Conservation (phyloP, 345 rosid genomes). For the Populus deltoides region DNA sequence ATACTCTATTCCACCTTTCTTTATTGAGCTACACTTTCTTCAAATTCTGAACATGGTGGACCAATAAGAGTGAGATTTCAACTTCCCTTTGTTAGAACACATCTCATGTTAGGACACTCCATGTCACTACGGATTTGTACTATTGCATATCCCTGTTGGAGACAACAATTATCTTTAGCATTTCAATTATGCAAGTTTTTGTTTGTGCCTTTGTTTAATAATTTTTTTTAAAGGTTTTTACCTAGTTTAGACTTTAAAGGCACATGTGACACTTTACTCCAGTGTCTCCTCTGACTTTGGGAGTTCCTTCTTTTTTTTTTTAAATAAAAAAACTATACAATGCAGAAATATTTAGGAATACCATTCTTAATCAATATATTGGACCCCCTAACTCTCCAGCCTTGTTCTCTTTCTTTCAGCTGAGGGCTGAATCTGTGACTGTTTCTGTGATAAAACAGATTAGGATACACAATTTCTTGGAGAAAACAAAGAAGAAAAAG, state of each 20-base stretch:
- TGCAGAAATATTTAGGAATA: background rate
- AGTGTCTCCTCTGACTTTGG: background rate
- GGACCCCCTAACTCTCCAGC: background rate
- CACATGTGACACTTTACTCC: background rate
- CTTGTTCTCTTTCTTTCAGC: background rate
- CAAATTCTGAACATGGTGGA: background rate
- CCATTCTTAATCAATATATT: slow-evolving; percentile 4
- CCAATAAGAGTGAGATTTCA: background rate
- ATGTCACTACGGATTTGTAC: background rate
- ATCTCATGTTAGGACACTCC: background rate
- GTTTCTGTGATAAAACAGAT: slow-evolving; percentile 44
- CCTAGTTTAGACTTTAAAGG: background rate
- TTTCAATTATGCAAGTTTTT: background rate
- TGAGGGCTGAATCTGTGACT: slow-evolving; percentile 9
- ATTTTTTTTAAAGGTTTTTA: background rate
- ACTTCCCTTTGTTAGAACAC: background rate
- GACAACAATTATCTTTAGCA: background rate
- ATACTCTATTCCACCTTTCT: background rate
- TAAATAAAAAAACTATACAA: background rate
- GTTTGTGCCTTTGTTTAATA: background rate
- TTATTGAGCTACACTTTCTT: background rate
- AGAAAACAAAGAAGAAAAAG: slow-evolving; percentile 68
- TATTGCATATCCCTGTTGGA: background rate
- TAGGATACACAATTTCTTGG: slow-evolving; percentile 69
- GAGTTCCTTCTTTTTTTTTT: background rate